Conservation (phyloP, 768 basidiomycete species). For the Tylopilus balloui region DNA sequence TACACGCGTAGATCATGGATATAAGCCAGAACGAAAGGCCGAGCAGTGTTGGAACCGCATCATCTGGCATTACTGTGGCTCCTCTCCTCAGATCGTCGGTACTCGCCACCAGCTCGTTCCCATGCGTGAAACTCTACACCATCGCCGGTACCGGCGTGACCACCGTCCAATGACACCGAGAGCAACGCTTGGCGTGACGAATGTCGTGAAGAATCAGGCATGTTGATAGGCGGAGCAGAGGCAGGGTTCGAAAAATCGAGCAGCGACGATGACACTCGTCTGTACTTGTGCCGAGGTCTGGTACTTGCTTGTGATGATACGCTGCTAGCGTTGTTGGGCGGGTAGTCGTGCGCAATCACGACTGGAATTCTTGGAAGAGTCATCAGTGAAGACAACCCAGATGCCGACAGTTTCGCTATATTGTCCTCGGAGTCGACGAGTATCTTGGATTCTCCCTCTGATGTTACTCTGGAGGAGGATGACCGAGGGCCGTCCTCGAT, state of each 20-base stretch:
- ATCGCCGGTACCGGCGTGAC: background rate
- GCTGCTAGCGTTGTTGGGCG: constrained; percentile 50
- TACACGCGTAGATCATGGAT: constrained; percentile 14
- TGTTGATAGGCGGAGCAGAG: constrained; percentile 34
- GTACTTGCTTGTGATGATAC: constrained; percentile 23
- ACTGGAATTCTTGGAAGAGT: constrained; percentile 3
- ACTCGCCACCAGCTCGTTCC: constrained; percentile 46
- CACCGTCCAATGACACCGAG: background rate
- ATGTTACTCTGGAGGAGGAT: constrained; percentile 34
- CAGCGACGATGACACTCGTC: constrained; percentile 37
- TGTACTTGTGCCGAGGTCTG: constrained; percentile 26
- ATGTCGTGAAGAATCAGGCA: constrained; percentile 20
- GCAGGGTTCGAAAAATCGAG: constrained; percentile 33
- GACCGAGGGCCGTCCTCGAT: constrained; percentile 42
- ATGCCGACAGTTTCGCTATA: constrained; percentile 8
- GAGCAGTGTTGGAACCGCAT: constrained; percentile 2
- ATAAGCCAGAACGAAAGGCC: background rate
- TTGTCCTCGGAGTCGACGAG: constrained; percentile 15
- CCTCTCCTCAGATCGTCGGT: constrained; percentile 36
- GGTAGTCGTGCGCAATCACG: constrained; percentile 40
- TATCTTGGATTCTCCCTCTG: constrained; percentile 24
- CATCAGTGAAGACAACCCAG: constrained; percentile 17
- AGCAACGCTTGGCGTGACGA: constrained; percentile 3
- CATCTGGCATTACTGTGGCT: constrained; percentile 29
- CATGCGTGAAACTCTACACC: constrained; percentile 24